Evolutionary conservation across 176 grass and related monocot species (phyloP).

Genomic region (Sorghum bicolor): Sorghum_bicolor_NCBIv3 NC_012872.2:57874001-57874500

Average conservation of each 20-base stretch:
- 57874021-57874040: not conserved
- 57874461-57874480: constrained; percentile 20
- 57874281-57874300: constrained; percentile 24
- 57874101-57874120: not conserved
- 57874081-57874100: not conserved
- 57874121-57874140: constrained; percentile 1
- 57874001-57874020: not conserved
- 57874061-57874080: not conserved
- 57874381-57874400: not conserved
- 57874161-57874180: constrained; percentile 3
- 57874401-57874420: not conserved
- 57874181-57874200: not conserved
- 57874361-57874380: not conserved
- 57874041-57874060: not conserved
- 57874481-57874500: constrained; percentile 1
- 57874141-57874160: not conserved
- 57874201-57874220: not conserved
- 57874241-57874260: constrained; percentile 23
- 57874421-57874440: not conserved
- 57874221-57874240: constrained; percentile 25
- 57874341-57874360: not conserved
- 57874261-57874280: constrained; percentile 23
- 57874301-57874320: not conserved
- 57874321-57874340: not conserved
- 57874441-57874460: not conserved